These are phyloP conservation scores for Limnomonas spitsbergensis DNA, from an alignment of 139 green algal genomes.

Conservation along the genomic window DNA sequence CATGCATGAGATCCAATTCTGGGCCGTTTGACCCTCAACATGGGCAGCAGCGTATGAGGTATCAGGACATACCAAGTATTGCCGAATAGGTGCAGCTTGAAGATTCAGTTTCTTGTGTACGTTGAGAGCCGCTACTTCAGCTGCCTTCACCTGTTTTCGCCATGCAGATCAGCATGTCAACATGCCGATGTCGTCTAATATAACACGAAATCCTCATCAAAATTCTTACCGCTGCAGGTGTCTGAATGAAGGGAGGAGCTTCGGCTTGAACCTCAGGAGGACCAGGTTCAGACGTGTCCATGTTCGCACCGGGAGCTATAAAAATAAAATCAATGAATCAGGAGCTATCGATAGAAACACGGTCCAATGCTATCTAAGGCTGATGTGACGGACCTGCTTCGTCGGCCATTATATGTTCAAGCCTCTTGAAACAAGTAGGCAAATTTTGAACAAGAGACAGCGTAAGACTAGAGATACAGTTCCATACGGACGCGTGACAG, in stretches of 20 bases:
- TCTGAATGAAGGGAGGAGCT: not conserved
- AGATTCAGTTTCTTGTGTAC: slow-evolving; percentile 56
- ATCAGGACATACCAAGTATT: slow-evolving; percentile 83
- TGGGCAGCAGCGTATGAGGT: too few relatives aligned
- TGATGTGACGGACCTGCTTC: too few relatives aligned
- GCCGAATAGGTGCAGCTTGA: slow-evolving; percentile 60
- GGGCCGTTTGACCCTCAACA: too few relatives aligned
- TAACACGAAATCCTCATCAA: not conserved
- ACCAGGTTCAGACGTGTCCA: not conserved
- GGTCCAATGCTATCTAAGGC: too few relatives aligned
- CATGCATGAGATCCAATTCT: too few relatives aligned
- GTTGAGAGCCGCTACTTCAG: slow-evolving; percentile 52
- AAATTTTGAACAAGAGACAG: too few relatives aligned
- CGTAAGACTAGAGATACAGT: too few relatives aligned
- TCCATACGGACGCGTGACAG: too few relatives aligned
- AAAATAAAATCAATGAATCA: not conserved
- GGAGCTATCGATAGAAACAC: not conserved
- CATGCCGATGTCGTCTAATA: not conserved
- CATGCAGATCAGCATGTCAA: slow-evolving; percentile 1
- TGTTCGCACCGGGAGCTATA: not conserved
- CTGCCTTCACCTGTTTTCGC: slow-evolving; percentile 44
- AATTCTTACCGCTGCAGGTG: slow-evolving; percentile 7
- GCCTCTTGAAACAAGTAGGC: too few relatives aligned
- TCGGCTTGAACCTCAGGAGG: not conserved
- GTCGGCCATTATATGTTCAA: too few relatives aligned